Evolutionary conservation across 805 yeast genomes (phyloP).

Genomic region (Isabelozyma pseudorhagii): DNA sequence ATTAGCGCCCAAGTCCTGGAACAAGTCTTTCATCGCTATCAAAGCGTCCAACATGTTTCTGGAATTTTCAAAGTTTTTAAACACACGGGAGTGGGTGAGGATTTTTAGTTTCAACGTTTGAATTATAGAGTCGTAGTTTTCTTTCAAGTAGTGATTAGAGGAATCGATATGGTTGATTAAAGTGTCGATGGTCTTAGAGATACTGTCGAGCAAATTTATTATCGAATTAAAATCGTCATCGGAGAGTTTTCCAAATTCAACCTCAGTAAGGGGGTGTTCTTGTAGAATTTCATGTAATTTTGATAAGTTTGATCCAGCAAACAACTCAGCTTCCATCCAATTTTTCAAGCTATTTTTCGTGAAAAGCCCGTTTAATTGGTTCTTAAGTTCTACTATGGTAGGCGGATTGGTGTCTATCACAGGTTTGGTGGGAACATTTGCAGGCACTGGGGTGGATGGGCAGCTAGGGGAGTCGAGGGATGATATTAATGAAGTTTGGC

Average conservation of each 20-base stretch:
- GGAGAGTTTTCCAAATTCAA: neutral
- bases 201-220: neutral
- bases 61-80: slow-evolving; percentile 10
- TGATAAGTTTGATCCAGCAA: neutral
- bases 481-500: neutral
- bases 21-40: slow-evolving; percentile 4
- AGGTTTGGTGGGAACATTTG: neutral
- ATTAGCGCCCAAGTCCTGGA: slow-evolving; percentile 4
- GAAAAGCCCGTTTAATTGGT: neutral
- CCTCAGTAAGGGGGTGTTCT: neutral
- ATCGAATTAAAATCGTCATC: neutral
- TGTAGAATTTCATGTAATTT: neutral
- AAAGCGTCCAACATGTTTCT: slow-evolving; percentile 12
- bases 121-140: slow-evolving; percentile 4
- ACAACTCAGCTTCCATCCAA: neutral
- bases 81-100: slow-evolving; percentile 5
- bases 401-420: neutral
- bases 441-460: neutral
- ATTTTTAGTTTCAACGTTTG: slow-evolving; percentile 6
- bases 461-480: neutral
- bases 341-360: neutral
- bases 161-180: slow-evolving; percentile 1
- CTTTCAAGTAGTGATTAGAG: slow-evolving; percentile 4
- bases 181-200: neutral
- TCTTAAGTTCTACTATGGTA: neutral